phyloP scores from a whole-genome alignment of 1,139 yeast species.

The Saccharomycopsis phalli region DNA sequence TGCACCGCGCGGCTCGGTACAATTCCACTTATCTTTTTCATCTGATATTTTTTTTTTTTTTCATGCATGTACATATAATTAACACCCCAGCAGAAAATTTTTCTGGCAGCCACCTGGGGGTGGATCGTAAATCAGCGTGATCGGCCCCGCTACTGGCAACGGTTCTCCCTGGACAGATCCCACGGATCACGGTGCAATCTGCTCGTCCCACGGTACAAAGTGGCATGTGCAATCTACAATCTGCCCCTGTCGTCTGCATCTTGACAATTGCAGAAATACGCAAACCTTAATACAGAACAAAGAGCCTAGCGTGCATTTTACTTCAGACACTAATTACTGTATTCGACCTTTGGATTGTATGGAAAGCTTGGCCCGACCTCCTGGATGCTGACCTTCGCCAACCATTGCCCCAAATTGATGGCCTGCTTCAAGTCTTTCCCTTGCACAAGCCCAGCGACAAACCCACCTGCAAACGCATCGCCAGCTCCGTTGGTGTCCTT shows the following conservation, averaged over 20 bases:
- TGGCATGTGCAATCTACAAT: neutral
- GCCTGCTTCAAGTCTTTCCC: conserved; percentile 55
- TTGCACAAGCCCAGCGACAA: conserved; percentile 79
- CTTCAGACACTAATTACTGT: too few species aligned
- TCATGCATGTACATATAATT: too few species aligned
- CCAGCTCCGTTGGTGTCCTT: conserved; percentile 99
- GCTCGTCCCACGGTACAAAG: neutral
- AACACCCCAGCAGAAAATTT: too few species aligned
- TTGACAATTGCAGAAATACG: neutral
- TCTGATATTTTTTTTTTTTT: too few species aligned
- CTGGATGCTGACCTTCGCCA: conserved; percentile 86
- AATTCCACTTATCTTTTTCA: too few species aligned
- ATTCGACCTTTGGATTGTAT: conserved; percentile 35
- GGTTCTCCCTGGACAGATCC: neutral
- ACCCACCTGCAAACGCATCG: conserved; percentile 98
- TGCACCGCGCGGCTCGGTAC: too few species aligned
- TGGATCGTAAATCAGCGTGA: too few species aligned
- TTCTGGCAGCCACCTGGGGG: too few species aligned
- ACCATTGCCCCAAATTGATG: conserved; percentile 92
- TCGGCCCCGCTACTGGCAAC: too few species aligned
- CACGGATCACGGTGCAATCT: neutral
- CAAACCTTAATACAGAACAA: too few species aligned
- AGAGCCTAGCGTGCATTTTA: too few species aligned
- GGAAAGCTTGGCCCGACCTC: conserved; percentile 94
- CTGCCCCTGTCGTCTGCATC: neutral